Percentiles rank a stretch among this genome's conserved stretches.
These are phyloP conservation scores for Bipolaris zeicola DNA, from an alignment of 2,329 filamentous ascomycete species.

Conservation along the genomic window DNA sequence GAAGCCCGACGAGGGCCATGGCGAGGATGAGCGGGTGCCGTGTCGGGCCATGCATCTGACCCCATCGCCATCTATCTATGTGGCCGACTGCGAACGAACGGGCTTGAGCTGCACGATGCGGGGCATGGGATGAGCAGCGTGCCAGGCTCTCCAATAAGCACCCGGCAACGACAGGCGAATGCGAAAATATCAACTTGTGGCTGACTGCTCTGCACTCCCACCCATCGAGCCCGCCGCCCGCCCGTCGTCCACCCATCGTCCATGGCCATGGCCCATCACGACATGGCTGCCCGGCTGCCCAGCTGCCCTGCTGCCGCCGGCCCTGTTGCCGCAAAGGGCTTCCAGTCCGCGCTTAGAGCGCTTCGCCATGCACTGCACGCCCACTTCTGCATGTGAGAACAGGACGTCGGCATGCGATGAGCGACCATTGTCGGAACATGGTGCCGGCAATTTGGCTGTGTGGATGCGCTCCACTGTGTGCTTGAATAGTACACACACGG, in stretches of 20 bases:
- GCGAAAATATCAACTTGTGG: conserved; percentile 17
- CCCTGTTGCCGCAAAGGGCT: conserved; percentile 36
- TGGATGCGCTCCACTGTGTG: neutral
- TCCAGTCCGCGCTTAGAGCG: conserved; percentile 39
- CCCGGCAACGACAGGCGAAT: conserved; percentile 2
- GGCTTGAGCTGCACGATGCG: conserved; percentile 17
- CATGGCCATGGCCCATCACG: no score
- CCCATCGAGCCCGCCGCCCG: no score
- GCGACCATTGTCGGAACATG: no score
- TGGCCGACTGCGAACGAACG: conserved; percentile 1
- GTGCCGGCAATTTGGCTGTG: neutral
- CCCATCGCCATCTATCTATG: neutral
- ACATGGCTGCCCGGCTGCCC: conserved; percentile 9
- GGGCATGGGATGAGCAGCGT: conserved; percentile 13
- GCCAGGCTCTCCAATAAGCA: conserved; percentile 14
- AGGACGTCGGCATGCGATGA: neutral
- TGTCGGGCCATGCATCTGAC: conserved; percentile 26
- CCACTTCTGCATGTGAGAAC: neutral
- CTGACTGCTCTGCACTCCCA: conserved; percentile 9
- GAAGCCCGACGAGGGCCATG: no score
- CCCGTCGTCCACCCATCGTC: no score
- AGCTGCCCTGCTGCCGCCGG: conserved; percentile 20
- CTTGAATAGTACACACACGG: neutral
- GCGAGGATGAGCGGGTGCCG: conserved; percentile 20
- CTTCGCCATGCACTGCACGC: conserved; percentile 18